A percentile compares a stretch with the other conserved stretches of the same genome.
Evolutionary conservation across 139 green algal genomes (phyloP).

Genomic region (Tetraselmis chui): DNA sequence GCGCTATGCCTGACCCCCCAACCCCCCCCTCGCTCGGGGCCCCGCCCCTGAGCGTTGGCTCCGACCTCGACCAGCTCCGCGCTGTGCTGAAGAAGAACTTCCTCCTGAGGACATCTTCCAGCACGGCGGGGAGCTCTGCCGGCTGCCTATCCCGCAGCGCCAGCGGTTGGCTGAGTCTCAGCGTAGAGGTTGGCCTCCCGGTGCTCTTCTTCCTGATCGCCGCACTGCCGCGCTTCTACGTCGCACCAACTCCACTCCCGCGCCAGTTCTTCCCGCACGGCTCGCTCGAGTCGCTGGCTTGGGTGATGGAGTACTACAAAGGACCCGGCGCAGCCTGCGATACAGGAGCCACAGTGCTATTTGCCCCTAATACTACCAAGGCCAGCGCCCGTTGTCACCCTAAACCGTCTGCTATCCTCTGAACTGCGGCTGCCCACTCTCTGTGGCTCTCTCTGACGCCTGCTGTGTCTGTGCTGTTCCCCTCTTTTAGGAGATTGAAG

Average conservation of each 20-base stretch:
- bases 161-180: neutral
- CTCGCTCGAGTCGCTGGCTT: neutral
- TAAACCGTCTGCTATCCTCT: too few relatives aligned
- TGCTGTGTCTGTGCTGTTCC: too few relatives aligned
- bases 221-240: neutral
- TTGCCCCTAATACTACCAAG: neutral
- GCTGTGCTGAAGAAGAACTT: constrained; percentile 52
- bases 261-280: neutral
- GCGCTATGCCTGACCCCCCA: too few relatives aligned
- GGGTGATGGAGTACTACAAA: neutral
- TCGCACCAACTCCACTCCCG: neutral
- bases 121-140: too few relatives aligned
- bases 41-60: too few relatives aligned
- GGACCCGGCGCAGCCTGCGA: neutral
- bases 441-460: too few relatives aligned
- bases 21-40: too few relatives aligned
- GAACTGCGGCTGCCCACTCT: too few relatives aligned
- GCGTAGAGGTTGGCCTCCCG: neutral
- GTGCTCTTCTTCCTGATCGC: neutral
- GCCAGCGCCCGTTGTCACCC: too few relatives aligned
- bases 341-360: neutral
- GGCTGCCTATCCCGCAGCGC: neutral
- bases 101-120: constrained; percentile 28
- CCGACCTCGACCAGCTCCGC: constrained; percentile 27
- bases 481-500: neutral